Evolutionary conservation across 768 basidiomycete species (phyloP), one percentile per base, ranked within the genome.

Genomic region (Tephrocybe sp.): DNA sequence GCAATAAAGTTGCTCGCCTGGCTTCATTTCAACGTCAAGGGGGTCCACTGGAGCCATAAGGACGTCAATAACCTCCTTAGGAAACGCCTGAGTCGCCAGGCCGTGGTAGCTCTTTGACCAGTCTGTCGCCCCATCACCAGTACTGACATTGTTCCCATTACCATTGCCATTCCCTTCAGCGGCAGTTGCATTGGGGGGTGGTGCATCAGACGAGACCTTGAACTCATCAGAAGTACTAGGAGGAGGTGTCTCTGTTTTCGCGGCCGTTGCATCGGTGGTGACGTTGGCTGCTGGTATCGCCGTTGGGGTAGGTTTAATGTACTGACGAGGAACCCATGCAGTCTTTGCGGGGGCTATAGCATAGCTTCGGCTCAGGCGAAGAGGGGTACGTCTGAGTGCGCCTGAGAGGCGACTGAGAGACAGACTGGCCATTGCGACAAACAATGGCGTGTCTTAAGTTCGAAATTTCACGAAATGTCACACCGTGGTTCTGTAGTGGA

Each of bases 81-180:
- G 61, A 68, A 97, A 98, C 2, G 94, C 85, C 62, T 85, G 73
- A 0, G 76, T 68, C 3, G 88, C 88, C 24, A 98, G 70, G 0
- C 95, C 96, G 54, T 83, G 73, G 65, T 92, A 98, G 62, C 86
- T 88, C 62, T 80, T 86, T 1, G 90, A 90, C 95, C 95, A 98
- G 67, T 98, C 90, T 1, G 80, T 88, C 2, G 66, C 51, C 6
- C 41, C 40, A 25, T 57, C 38, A 11, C 28, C 40, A 15, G 18
- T 11, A 0, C 17, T 39, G 32, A 20, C 2, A 21, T 32, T 37
- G 9, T 56, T 53, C 9, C 43, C 51, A 21, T 43, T 48, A 11
- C 34, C 39, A 28, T 44, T 44, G 17, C 12, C 33, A 25, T 32
- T 45, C 28, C 45, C 33, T 25, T 44, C 40, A 28, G 36, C n/a